These are phyloP conservation scores for Nicotiana undulata DNA, from an alignment of 257 asterid genomes.

Conservation along the genomic window DNA sequence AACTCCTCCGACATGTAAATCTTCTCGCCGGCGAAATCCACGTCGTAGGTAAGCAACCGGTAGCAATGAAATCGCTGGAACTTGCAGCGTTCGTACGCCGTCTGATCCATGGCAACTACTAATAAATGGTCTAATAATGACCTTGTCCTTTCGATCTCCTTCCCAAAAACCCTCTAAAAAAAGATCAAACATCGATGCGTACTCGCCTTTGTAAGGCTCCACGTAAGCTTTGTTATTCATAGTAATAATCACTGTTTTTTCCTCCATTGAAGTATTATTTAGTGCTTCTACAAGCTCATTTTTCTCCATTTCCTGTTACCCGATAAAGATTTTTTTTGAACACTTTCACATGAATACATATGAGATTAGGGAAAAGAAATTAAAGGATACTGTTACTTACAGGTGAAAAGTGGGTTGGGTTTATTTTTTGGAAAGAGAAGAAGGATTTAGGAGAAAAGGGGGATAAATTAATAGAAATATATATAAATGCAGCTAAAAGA, in stretches of 20 bases:
- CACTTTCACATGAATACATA: neutral
- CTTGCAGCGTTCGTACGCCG: constrained; percentile 48
- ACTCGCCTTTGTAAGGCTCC: constrained; percentile 30
- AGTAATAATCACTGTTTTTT: constrained; percentile 55
- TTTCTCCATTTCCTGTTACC: neutral
- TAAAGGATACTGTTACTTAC: constrained; percentile 7
- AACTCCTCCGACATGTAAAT: constrained; percentile 53
- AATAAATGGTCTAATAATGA: constrained; percentile 37
- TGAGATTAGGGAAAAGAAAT: neutral
- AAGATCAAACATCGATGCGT: constrained; percentile 63
- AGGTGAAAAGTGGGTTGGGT: neutral
- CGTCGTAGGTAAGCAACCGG: constrained; percentile 25
- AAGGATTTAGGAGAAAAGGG: constrained; percentile 12
- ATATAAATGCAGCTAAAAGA: constrained; percentile 14
- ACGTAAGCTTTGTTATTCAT: constrained; percentile 61
- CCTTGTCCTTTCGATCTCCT: constrained; percentile 49
- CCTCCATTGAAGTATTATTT: constrained; percentile 42
- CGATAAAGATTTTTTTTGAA: neutral
- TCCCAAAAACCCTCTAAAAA: constrained; percentile 79
- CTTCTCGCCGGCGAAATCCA: constrained; percentile 44
- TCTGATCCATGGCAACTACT: constrained; percentile 58
- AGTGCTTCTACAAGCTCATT: constrained; percentile 40
- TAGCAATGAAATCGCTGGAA: constrained; percentile 60
- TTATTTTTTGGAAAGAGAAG: neutral
- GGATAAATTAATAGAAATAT: constrained; percentile 19